Conservation (phyloP, 2,329 filamentous ascomycete species). For the Nothopassalora personata region DNA sequence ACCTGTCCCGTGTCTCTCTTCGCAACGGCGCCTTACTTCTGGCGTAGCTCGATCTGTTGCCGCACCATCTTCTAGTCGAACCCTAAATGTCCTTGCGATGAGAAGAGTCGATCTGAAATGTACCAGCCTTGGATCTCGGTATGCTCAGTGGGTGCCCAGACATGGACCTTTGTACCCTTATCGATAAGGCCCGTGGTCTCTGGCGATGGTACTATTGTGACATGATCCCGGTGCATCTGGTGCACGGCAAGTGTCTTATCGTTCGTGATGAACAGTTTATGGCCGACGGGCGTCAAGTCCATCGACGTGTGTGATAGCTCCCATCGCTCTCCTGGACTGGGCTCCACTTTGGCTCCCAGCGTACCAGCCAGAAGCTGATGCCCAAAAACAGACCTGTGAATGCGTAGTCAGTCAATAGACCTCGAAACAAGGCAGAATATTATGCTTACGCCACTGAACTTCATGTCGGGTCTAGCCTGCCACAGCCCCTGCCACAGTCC, state of each 20-base stretch:
- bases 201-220: constrained; percentile 32
- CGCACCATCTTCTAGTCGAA: constrained; percentile 45
- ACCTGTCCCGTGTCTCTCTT: constrained; percentile 30
- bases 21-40: constrained; percentile 40
- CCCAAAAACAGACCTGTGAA: constrained; percentile 42
- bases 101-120: constrained; percentile 42
- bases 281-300: constrained; percentile 37
- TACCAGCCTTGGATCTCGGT: constrained; percentile 44
- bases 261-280: constrained; percentile 37
- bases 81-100: constrained; percentile 44
- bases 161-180: constrained; percentile 41
- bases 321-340: constrained; percentile 40
- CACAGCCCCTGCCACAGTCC: constrained; percentile 51
- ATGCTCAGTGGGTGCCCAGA: constrained; percentile 45
- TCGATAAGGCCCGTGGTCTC: constrained; percentile 34
- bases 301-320: constrained; percentile 43
- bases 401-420: not conserved
- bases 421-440: not conserved
- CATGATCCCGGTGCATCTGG: constrained; percentile 47
- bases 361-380: constrained; percentile 44
- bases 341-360: constrained; percentile 38
- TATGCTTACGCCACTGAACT: constrained; percentile 38
- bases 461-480: constrained; percentile 47
- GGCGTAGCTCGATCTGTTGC: constrained; percentile 41
- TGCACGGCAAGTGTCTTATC: constrained; percentile 37